Percentiles rank a stretch among this genome's conserved stretches.
Evolutionary conservation across 164 flowering plant species (phyloP).

Genomic region (Vitis labrusca): DNA sequence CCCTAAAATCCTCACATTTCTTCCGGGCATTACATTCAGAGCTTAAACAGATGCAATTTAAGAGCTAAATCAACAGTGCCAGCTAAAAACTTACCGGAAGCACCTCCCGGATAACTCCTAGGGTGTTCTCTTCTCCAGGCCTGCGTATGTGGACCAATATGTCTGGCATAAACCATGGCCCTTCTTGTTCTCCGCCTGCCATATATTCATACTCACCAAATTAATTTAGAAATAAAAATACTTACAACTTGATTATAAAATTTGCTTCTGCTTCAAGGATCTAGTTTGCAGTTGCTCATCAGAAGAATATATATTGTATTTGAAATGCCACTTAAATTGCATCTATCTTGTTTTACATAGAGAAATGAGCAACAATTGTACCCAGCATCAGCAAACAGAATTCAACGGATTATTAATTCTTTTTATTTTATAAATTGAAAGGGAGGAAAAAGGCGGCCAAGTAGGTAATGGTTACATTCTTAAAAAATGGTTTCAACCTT

Average conservation of each 20-base stretch:
- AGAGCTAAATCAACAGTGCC: background rate
- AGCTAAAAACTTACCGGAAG: constrained; percentile 54
- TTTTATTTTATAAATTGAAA: too few relatives aligned
- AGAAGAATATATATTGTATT: background rate
- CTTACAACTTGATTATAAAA: background rate
- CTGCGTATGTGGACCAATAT: constrained; percentile 75
- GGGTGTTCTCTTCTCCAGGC: constrained; percentile 59
- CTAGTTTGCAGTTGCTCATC: too few relatives aligned
- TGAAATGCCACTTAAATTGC: background rate
- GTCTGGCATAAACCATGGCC: constrained; percentile 76
- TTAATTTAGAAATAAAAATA: background rate
- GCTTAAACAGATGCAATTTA: background rate
- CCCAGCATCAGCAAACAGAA: too few relatives aligned
- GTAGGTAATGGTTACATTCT: too few relatives aligned
- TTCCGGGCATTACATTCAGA: too few relatives aligned
- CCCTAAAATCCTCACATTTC: too few relatives aligned
- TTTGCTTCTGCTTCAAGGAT: background rate
- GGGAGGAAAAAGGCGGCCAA: too few relatives aligned
- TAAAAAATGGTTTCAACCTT: too few relatives aligned
- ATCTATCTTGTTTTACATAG: background rate
- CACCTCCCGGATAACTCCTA: constrained; percentile 75
- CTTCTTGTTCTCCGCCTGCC: constrained; percentile 82
- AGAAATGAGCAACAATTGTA: too few relatives aligned
- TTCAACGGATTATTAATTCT: too few relatives aligned
- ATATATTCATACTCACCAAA: background rate